A percentile compares a stretch with the other conserved stretches of the same genome.
phyloP scores from a whole-genome alignment of 169 alveolate species.

The Perkinsus chesapeaki region DNA sequence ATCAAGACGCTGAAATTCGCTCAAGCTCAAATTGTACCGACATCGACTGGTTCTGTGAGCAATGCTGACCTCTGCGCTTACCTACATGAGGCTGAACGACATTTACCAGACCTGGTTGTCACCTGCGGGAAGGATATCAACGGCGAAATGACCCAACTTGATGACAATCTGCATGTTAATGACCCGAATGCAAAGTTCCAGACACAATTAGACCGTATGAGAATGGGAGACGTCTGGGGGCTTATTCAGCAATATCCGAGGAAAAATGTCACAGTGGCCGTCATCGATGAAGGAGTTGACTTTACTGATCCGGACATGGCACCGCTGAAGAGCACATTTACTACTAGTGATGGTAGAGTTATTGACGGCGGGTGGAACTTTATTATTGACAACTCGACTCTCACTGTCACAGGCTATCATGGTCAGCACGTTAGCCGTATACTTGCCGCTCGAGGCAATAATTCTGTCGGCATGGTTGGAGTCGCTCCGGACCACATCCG shows the following conservation, averaged over 20 bases:
- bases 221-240: not conserved
- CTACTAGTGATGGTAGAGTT: not conserved
- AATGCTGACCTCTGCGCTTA: not conserved
- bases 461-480: not conserved
- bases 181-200: not conserved
- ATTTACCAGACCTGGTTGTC: not conserved
- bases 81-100: not conserved
- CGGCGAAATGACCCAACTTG: not conserved
- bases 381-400: not conserved
- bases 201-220: not conserved
- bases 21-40: not conserved
- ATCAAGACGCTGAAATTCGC: not conserved
- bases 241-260: not conserved
- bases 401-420: not conserved
- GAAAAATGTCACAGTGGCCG: not conserved
- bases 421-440: not conserved
- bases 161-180: not conserved
- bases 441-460: not conserved
- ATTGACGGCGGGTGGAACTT: not conserved
- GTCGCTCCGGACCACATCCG: not conserved
- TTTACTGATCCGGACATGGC: not conserved
- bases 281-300: not conserved
- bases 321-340: not conserved
- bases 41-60: not conserved
- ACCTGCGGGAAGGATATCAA: not conserved